A percentile compares a stretch with the other conserved stretches of the same genome.
These are phyloP conservation scores for Ustilago cynodontis DNA, from an alignment of 1,284 basidiomycete species.

Conservation along the genomic window DNA sequence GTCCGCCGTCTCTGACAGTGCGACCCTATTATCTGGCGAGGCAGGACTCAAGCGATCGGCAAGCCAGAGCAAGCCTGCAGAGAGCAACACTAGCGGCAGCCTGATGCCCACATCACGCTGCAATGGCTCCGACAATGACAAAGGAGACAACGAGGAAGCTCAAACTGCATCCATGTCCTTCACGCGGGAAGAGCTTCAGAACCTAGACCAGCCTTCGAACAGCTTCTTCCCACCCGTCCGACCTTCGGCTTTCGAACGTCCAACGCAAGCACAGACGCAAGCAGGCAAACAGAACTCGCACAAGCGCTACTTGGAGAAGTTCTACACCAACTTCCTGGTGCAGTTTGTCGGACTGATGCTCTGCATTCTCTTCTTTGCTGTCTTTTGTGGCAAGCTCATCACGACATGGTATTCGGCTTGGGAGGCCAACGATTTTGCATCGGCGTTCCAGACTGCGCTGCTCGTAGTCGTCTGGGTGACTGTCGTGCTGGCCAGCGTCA, in stretches of 20 bases:
- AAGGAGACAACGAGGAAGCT: neutral
- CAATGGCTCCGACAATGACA: neutral
- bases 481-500: slow-evolving; percentile 21
- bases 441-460: slow-evolving; percentile 16
- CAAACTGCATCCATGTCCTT: slow-evolving; percentile 31
- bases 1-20: slow-evolving; percentile 22
- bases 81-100: neutral
- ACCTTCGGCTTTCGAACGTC: slow-evolving; percentile 29
- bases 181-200: slow-evolving; percentile 29
- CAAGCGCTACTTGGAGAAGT: slow-evolving; percentile 36
- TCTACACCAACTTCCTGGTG: slow-evolving; percentile 38
- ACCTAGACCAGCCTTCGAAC: slow-evolving; percentile 21
- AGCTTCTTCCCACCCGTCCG: slow-evolving; percentile 42
- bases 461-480: slow-evolving; percentile 31
- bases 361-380: slow-evolving; percentile 31
- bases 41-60: slow-evolving; percentile 9
- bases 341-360: slow-evolving; percentile 25
- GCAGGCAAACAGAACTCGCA: slow-evolving; percentile 24
- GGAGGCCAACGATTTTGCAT: slow-evolving; percentile 26
- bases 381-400: slow-evolving; percentile 29
- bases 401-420: slow-evolving; percentile 36
- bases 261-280: slow-evolving; percentile 4
- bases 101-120: neutral
- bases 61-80: neutral
- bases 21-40: slow-evolving; percentile 23